Percentiles rank a stretch among this genome's conserved stretches.
phyloP scores from a whole-genome alignment of 2,329 filamentous ascomycete genomes.

The Leptographium lundbergii region DNA sequence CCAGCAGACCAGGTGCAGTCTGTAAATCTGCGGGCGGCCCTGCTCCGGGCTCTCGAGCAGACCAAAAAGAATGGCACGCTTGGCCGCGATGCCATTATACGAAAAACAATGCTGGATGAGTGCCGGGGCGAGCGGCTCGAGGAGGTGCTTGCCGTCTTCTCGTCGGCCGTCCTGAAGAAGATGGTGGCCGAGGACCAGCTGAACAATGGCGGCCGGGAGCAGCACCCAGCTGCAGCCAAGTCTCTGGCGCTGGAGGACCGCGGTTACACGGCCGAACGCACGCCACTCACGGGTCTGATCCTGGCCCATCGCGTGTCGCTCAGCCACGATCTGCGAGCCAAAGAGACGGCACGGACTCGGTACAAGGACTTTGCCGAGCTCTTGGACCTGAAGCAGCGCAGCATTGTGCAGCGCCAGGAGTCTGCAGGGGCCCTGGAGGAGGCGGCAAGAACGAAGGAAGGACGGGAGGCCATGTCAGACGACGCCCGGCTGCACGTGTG shows the following conservation, averaged over 20 bases:
- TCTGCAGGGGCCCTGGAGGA: constrained; percentile 23
- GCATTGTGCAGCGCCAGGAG: constrained; percentile 42
- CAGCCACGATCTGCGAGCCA: constrained; percentile 42
- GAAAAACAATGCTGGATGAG: constrained; percentile 94
- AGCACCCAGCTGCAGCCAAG: constrained; percentile 36
- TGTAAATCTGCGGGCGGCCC: constrained; percentile 71
- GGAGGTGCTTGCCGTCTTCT: constrained; percentile 75
- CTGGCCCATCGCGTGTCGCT: constrained; percentile 63
- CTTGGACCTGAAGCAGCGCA: constrained; percentile 48
- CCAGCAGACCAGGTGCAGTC: constrained; percentile 84
- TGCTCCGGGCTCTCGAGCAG: constrained; percentile 70
- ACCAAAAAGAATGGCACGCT: constrained; percentile 79
- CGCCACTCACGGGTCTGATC: constrained; percentile 50
- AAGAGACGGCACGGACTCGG: constrained; percentile 41
- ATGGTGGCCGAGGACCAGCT: constrained; percentile 29
- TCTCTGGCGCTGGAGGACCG: constrained; percentile 45
- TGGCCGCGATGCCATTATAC: constrained; percentile 64
- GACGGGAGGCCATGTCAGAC: constrained; percentile 23
- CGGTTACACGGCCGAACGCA: constrained; percentile 41
- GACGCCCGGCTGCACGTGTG: constrained; percentile 38
- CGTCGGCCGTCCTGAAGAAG: constrained; percentile 68
- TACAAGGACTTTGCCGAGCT: constrained; percentile 54
- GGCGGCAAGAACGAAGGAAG: constrained; percentile 15
- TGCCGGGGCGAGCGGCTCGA: constrained; percentile 86
- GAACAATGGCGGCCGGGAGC: constrained; percentile 7